Evolutionary conservation across 2,329 filamentous ascomycete species (phyloP), one percentile per base, ranked within the genome.

Genomic region (Penicillium sp.): DNA sequence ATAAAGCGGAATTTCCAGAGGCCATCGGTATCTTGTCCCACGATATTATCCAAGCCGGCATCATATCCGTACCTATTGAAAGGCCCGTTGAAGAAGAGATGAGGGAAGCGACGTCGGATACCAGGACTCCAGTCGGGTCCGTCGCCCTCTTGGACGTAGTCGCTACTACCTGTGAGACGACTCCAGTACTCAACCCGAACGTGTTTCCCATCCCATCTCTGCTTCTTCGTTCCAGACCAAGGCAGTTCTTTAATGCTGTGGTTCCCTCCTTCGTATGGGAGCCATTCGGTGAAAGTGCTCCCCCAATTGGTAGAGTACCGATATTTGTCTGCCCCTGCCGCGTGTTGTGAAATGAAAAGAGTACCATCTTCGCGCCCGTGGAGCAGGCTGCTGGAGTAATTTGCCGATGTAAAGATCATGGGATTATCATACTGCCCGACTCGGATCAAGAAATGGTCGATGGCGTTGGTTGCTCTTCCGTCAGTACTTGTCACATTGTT

Each of bases 11-110:
- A 83, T 21, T 78, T 74, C 86, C 86, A 89, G 3, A 75, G 72
- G 17, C 79, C 77, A 51, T 84, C 77, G 21, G 73, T 72, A 31
- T 78, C 75, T 44, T 83, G 78, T 21, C 75, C 67, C 74, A 88
- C 81, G 6, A 73, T 61, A 54, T 86, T 86, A 2, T 76, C 68
- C 21, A 88, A 67, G 3, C 86, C 86, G 25, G 79, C 77, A 66
- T 89, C 86, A 65, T 82, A 88, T 15, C 86, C 86, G 65, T 83
- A 89, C 58, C 84, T 77, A 66, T 89, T 89, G 72, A 82, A 88
- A 0, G 79, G 77, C 1, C 86, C 86, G 49, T 88, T 83, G 48
- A 84, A 79, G 67, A 83, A 86, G 12, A 88, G 71, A 68, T 88
- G 85, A 6, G 86, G 86, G 66, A 84, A 86, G 31, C 83, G 79